A percentile compares a stretch with the other conserved stretches of the same genome.
phyloP scores from a whole-genome alignment of 2,329 filamentous ascomycete species.

The Trichoderma harzianum region DNA sequence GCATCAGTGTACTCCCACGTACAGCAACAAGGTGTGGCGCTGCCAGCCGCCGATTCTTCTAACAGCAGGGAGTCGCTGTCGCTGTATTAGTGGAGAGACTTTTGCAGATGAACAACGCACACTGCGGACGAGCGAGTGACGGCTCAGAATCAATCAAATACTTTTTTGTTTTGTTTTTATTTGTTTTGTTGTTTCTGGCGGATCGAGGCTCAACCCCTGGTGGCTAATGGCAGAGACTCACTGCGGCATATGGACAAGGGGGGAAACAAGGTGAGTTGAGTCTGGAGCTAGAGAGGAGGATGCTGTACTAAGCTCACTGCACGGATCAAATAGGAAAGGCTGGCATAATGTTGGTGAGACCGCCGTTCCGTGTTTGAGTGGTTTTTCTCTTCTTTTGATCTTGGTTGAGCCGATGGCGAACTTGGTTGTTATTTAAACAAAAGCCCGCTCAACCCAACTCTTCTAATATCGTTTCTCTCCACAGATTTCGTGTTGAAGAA shows the following conservation, averaged over 20 bases:
- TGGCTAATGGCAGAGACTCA: background rate
- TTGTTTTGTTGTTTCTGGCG: background rate
- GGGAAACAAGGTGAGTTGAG: background rate
- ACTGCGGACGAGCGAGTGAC: background rate
- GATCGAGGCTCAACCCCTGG: background rate
- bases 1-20: background rate
- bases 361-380: background rate
- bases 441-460: background rate
- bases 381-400: background rate
- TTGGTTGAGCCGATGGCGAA: background rate
- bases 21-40: background rate
- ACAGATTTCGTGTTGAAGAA: background rate
- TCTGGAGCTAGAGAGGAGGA: background rate
- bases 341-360: background rate
- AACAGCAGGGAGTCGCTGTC: background rate
- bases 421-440: background rate
- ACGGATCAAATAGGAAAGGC: background rate
- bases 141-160: background rate
- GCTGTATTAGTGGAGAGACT: background rate
- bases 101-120: constrained; percentile 3
- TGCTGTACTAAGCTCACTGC: background rate
- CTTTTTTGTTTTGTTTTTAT: background rate
- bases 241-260: background rate
- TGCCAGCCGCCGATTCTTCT: background rate
- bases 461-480: background rate